Conservation (phyloP, 345 rosid genomes). For the Brassica napus region DNA sequence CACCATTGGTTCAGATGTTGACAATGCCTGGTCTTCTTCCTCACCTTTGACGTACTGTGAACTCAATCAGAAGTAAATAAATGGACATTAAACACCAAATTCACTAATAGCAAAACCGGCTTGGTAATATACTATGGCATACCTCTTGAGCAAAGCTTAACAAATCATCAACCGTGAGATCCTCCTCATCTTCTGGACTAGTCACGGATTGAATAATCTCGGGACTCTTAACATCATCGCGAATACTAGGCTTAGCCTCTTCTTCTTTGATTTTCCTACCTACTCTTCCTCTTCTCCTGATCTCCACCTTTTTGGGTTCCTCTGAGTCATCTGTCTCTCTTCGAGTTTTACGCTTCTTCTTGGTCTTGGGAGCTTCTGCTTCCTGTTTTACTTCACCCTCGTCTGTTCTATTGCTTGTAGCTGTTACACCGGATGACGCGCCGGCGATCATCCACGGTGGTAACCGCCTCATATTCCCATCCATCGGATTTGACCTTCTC, state of each 20-base stretch:
- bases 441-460: slow-evolving; percentile 39
- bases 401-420: neutral
- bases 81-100: neutral
- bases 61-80: neutral
- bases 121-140: too few species aligned
- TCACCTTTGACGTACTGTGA: slow-evolving; percentile 28
- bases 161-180: slow-evolving; percentile 37
- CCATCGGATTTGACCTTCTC: neutral
- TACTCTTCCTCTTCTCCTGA: neutral
- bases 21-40: slow-evolving; percentile 7
- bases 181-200: neutral
- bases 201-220: slow-evolving; percentile 3
- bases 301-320: slow-evolving; percentile 12
- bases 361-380: slow-evolving; percentile 18
- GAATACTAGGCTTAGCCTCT: neutral
- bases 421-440: slow-evolving; percentile 19
- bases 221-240: neutral
- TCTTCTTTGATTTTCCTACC: neutral
- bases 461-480: slow-evolving; percentile 33
- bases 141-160: slow-evolving; percentile 39
- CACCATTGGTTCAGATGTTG: neutral
- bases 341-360: slow-evolving; percentile 11
- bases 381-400: neutral
- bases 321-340: neutral
- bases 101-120: neutral